Evolutionary conservation across 768 basidiomycete species (phyloP).

Genomic region (Rhizopogon rudus): DNA sequence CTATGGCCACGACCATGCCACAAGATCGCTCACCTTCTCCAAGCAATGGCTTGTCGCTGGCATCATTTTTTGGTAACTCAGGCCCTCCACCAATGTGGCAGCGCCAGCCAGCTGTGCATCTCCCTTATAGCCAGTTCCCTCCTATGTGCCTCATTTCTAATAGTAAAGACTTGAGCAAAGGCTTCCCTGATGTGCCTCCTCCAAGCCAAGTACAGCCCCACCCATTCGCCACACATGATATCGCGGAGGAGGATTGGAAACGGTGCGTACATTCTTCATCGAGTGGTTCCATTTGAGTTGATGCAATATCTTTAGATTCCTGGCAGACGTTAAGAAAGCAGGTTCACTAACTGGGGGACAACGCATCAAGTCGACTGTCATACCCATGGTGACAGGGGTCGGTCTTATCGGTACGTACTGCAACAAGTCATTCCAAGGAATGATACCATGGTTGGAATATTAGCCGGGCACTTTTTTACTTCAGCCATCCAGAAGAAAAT

Average conservation of each 20-base stretch:
- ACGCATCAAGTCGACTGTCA: conserved; percentile 25
- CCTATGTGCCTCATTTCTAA: conserved; percentile 27
- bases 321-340: conserved; percentile 31
- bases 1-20: not conserved
- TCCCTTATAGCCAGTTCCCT: conserved; percentile 20
- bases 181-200: conserved; percentile 42
- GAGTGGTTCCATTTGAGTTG: not conserved
- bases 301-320: conserved; percentile 27
- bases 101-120: conserved; percentile 9
- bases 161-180: conserved; percentile 25
- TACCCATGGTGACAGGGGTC: conserved; percentile 27
- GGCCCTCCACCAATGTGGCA: conserved; percentile 23
- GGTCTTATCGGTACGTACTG: conserved; percentile 15
- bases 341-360: conserved; percentile 31
- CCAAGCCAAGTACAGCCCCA: conserved; percentile 35
- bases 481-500: conserved; percentile 14
- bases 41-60: conserved; percentile 9
- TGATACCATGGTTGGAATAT: not conserved
- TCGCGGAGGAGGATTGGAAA: conserved; percentile 46
- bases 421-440: not conserved
- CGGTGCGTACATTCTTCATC: conserved; percentile 19
- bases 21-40: conserved; percentile 5
- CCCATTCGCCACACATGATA: conserved; percentile 47
- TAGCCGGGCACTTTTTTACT: conserved; percentile 18
- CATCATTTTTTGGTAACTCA: conserved; percentile 22